Conservation (phyloP, 2,329 filamentous ascomycete genomes). For the Tolypocladium tundrense region DNA sequence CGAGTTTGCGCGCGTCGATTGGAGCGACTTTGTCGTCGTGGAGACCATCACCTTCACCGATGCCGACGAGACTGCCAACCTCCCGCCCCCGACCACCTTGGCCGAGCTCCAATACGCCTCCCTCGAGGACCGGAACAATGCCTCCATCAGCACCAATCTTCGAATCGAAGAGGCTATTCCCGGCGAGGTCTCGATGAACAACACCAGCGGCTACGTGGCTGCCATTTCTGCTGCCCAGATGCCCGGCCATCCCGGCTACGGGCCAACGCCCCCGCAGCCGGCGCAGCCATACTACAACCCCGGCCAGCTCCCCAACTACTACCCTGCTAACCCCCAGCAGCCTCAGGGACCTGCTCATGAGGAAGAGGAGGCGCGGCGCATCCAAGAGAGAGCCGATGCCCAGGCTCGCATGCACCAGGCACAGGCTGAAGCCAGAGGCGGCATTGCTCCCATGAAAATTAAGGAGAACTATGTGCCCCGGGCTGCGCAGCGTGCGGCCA, state of each 20-base stretch:
- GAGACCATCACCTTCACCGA: conserved; percentile 92
- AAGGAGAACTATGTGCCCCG: conserved; percentile 86
- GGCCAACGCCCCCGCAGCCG: conserved; percentile 25
- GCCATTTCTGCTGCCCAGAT: conserved; percentile 11
- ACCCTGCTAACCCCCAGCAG: conserved; percentile 13
- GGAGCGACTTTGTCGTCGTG: conserved; percentile 94
- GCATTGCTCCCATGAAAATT: conserved; percentile 70
- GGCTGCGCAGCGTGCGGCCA: conserved; percentile 62
- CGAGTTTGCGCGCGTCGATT: conserved; percentile 80
- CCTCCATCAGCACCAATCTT: conserved; percentile 70
- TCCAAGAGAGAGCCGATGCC: conserved; percentile 52
- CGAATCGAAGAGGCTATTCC: conserved; percentile 95
- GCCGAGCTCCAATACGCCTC: conserved; percentile 90
- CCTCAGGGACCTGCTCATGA: conserved; percentile 34
- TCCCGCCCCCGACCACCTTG: conserved; percentile 81
- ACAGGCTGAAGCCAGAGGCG: conserved; percentile 64
- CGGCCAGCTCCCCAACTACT: conserved; percentile 23
- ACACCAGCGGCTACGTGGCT: conserved; percentile 20
- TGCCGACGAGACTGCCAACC: conserved; percentile 71
- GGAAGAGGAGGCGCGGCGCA: conserved; percentile 53
- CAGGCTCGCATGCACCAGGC: conserved; percentile 61
- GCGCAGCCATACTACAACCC: conserved; percentile 18
- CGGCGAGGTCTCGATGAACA: conserved; percentile 45
- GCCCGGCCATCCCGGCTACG: conserved; percentile 33
- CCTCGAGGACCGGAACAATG: conserved; percentile 86